phyloP scores from a whole-genome alignment of 129 eudicot species.

The Calendula officinalis region DNA sequence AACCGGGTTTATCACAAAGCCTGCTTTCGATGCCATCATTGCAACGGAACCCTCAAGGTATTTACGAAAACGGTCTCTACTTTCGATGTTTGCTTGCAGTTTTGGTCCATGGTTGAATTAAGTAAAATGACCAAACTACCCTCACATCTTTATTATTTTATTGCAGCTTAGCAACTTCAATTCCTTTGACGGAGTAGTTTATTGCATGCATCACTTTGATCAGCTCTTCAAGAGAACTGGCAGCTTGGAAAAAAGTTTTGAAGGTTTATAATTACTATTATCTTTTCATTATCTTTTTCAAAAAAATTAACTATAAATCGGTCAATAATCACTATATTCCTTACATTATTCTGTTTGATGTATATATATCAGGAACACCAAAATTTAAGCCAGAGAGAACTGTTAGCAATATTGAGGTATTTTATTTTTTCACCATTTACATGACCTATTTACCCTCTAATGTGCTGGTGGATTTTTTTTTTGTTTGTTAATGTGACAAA shows the following conservation, averaged over 20 bases:
- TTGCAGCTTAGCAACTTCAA: constrained; percentile 85
- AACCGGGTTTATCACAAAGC: constrained; percentile 74
- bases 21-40: constrained; percentile 94
- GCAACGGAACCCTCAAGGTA: constrained; percentile 94
- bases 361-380: constrained; percentile 49
- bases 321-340: not conserved
- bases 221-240: constrained; percentile 95
- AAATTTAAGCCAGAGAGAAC: constrained; percentile 46
- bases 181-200: constrained; percentile 89
- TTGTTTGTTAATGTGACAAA: not conserved
- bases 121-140: too few species aligned
- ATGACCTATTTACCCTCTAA: not conserved
- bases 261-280: constrained; percentile 37
- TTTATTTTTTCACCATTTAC: not conserved
- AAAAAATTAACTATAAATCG: not conserved
- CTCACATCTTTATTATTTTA: too few species aligned
- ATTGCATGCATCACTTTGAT: constrained; percentile 92
- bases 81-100: too few species aligned
- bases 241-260: constrained; percentile 92
- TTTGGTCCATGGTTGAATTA: too few species aligned
- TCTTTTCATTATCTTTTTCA: not conserved
- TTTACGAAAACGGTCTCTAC: too few species aligned
- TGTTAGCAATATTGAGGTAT: constrained; percentile 42
- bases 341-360: constrained; percentile 6
- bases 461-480: too few species aligned